These are phyloP conservation scores for Endothia cerciana DNA, from an alignment of 2,329 filamentous ascomycete genomes.

Conservation along the genomic window DNA sequence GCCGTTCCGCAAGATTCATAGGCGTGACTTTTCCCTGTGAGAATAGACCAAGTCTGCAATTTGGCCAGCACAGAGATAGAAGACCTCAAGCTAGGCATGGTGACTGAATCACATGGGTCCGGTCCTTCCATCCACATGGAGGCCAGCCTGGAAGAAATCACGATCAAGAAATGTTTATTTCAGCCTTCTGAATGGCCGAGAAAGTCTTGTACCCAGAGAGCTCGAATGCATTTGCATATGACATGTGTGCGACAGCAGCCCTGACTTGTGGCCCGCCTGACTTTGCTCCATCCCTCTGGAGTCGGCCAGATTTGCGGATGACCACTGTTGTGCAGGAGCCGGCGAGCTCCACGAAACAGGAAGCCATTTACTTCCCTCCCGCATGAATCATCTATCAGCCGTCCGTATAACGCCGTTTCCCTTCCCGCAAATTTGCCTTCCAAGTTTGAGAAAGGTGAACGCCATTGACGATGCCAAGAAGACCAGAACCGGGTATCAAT, in stretches of 20 bases:
- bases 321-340: background rate
- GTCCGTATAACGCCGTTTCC: constrained; percentile 25
- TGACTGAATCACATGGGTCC: background rate
- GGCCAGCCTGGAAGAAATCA: background rate
- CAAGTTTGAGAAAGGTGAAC: constrained; percentile 9
- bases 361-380: background rate
- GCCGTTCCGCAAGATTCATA: too few relatives aligned
- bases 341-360: background rate
- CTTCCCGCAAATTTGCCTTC: constrained; percentile 15
- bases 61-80: background rate
- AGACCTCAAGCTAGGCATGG: background rate
- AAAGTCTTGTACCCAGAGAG: background rate
- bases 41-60: background rate
- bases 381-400: constrained; percentile 20
- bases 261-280: background rate
- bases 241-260: background rate
- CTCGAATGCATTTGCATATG: background rate
- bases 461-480: constrained; percentile 3
- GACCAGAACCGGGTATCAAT: constrained; percentile 3
- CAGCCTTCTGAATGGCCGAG: background rate
- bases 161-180: background rate
- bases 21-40: background rate
- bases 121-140: background rate
- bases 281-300: background rate
- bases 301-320: background rate